These are phyloP conservation scores for Hamamelis virginiana DNA, from an alignment of 164 flowering plant species.

Conservation along the genomic window DNA sequence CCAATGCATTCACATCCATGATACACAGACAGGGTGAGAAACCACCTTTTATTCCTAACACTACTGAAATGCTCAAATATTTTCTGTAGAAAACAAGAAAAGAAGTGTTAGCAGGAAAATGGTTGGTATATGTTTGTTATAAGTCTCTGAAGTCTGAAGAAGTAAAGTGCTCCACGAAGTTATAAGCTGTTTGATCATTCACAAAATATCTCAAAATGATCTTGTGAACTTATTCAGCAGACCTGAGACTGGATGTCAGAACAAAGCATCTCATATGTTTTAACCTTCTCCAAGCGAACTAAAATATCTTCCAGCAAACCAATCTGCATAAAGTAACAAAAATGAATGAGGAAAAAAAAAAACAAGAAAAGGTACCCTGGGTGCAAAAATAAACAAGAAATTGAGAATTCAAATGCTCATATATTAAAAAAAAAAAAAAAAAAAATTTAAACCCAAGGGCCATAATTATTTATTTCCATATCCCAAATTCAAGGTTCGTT, in stretches of 20 bases:
- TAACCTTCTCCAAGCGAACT: conserved; percentile 43
- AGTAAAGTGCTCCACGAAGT: neutral
- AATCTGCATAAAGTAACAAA: conserved; percentile 41
- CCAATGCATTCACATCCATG: neutral
- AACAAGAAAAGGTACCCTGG: neutral
- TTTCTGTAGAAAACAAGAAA: conserved; percentile 33
- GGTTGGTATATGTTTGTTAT: neutral
- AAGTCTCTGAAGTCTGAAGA: neutral
- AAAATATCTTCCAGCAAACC: conserved; percentile 53
- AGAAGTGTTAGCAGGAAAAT: conserved; percentile 10
- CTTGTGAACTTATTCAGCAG: conserved; percentile 11
- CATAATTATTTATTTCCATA: neutral
- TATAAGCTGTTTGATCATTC: neutral
- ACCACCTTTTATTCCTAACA: conserved; percentile 43
- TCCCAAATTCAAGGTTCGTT: neutral
- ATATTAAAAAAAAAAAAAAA: neutral
- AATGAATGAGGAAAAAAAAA: neutral
- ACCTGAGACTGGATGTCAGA: conserved; percentile 59
- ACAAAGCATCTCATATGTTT: conserved; percentile 38
- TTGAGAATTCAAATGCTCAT: neutral
- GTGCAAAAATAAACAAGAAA: neutral
- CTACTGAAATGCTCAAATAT: conserved; percentile 16
- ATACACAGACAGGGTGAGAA: neutral
- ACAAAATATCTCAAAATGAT: neutral
- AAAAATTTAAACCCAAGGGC: neutral